Percentiles rank a stretch among this genome's conserved stretches.
These are phyloP conservation scores for Furcasterigmium furcatum DNA, from an alignment of 2,329 filamentous ascomycete species.

Conservation along the genomic window DNA sequence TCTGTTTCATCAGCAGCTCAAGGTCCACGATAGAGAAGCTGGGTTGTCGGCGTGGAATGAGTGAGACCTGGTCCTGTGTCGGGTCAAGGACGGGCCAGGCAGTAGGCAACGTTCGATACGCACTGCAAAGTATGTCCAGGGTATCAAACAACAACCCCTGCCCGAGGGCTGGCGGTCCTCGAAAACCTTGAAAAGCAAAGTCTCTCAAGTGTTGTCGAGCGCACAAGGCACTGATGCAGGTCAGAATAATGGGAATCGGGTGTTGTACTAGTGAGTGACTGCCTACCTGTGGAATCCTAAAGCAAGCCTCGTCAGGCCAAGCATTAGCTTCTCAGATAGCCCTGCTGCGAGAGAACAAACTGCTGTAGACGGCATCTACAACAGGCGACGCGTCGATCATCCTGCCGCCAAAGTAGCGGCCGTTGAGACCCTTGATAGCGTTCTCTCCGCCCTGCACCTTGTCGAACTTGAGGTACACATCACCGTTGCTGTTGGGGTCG, in stretches of 20 bases:
- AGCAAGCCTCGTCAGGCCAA: constrained; percentile 39
- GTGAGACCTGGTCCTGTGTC: no score
- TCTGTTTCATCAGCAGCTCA: background rate
- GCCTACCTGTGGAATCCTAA: constrained; percentile 38
- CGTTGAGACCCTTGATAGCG: constrained; percentile 95
- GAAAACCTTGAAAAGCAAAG: background rate
- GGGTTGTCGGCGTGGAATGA: no score
- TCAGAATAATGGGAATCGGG: background rate
- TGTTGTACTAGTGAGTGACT: background rate
- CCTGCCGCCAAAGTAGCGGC: constrained; percentile 88
- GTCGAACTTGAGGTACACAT: constrained; percentile 98
- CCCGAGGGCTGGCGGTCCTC: no score
- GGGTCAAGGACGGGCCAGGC: no score
- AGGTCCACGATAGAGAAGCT: background rate
- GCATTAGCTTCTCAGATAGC: constrained; percentile 67
- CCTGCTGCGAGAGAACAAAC: constrained; percentile 84
- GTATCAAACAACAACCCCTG: no score
- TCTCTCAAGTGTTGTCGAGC: background rate
- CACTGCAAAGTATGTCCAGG: no score
- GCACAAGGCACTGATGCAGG: background rate
- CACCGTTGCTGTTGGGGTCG: constrained; percentile 89
- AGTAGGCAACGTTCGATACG: no score
- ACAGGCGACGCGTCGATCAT: constrained; percentile 94
- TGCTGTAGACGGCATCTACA: constrained; percentile 98
- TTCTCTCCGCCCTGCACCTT: constrained; percentile 93